These are phyloP conservation scores for Ogataea corticis DNA, from an alignment of 805 yeast genomes.

Conservation along the genomic window DNA sequence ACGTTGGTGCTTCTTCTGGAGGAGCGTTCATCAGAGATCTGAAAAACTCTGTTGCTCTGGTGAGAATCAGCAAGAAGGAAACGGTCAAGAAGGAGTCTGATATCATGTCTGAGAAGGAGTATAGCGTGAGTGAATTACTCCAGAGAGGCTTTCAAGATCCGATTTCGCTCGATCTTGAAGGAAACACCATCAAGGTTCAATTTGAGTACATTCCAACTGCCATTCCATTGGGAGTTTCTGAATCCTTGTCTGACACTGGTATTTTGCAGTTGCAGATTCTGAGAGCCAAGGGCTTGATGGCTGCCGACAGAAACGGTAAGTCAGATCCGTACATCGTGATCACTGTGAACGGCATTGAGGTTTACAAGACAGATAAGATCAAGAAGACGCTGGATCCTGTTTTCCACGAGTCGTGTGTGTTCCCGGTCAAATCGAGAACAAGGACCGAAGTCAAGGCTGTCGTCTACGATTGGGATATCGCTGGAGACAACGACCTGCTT, in stretches of 20 bases:
- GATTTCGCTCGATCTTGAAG: slow-evolving; percentile 43
- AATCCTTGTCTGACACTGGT: slow-evolving; percentile 71
- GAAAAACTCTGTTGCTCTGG: slow-evolving; percentile 53
- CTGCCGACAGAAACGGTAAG: slow-evolving; percentile 73
- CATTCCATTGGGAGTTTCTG: slow-evolving; percentile 53
- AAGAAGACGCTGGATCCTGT: slow-evolving; percentile 71
- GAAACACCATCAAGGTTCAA: slow-evolving; percentile 42
- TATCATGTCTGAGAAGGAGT: slow-evolving; percentile 49
- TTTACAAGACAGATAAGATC: slow-evolving; percentile 58
- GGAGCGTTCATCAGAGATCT: slow-evolving; percentile 71
- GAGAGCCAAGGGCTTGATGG: slow-evolving; percentile 51
- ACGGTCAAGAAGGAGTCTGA: slow-evolving; percentile 49
- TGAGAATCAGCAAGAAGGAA: slow-evolving; percentile 57
- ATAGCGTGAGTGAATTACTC: slow-evolving; percentile 55
- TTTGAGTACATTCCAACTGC: slow-evolving; percentile 64
- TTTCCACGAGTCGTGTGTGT: slow-evolving; percentile 67
- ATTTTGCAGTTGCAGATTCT: slow-evolving; percentile 54
- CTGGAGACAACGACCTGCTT: slow-evolving; percentile 64
- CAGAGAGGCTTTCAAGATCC: slow-evolving; percentile 49
- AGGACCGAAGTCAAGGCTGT: slow-evolving; percentile 49
- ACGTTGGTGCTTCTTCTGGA: slow-evolving; percentile 47
- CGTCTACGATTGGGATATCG: slow-evolving; percentile 76
- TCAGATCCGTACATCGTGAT: slow-evolving; percentile 69
- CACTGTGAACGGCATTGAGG: slow-evolving; percentile 52
- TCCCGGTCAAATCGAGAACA: slow-evolving; percentile 65